phyloP scores from a whole-genome alignment of 192 early-diverging fungal genomes.

The Backusella tuberculispora region DNA sequence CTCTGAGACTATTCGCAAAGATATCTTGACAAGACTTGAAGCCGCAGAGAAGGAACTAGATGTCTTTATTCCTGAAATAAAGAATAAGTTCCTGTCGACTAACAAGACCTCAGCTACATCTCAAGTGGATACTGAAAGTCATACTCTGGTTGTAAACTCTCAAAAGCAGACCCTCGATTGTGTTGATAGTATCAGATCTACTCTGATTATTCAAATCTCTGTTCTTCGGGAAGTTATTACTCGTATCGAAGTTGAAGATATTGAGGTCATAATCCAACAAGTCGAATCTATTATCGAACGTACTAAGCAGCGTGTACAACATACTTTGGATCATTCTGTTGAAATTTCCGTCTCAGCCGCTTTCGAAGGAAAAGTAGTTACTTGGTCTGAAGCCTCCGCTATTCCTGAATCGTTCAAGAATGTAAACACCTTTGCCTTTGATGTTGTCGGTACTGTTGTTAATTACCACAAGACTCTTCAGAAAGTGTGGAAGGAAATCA shows the following conservation, averaged over 20 bases:
- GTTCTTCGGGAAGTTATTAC: conserved; percentile 13
- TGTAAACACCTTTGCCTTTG: conserved; percentile 26
- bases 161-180: conserved; percentile 30
- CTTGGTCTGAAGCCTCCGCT: conserved; percentile 35
- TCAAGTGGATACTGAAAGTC: conserved; percentile 7
- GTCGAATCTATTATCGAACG: conserved; percentile 19
- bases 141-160: conserved; percentile 16
- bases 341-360: conserved; percentile 17
- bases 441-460: conserved; percentile 32
- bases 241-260: conserved; percentile 27
- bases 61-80: conserved; percentile 9
- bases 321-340: conserved; percentile 24
- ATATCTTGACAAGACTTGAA: not conserved
- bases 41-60: conserved; percentile 23
- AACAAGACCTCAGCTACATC: conserved; percentile 18
- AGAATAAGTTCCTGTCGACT: conserved; percentile 11
- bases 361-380: conserved; percentile 33
- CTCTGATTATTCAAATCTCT: conserved; percentile 15
- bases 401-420: conserved; percentile 28
- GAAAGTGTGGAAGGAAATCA: conserved; percentile 21
- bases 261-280: conserved; percentile 11
- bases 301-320: conserved; percentile 22
- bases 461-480: conserved; percentile 22
- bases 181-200: conserved; percentile 22
- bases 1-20: conserved; percentile 2